phyloP scores from a whole-genome alignment of 2,329 filamentous ascomycete genomes.

The Pyrenophora seminiperda region DNA sequence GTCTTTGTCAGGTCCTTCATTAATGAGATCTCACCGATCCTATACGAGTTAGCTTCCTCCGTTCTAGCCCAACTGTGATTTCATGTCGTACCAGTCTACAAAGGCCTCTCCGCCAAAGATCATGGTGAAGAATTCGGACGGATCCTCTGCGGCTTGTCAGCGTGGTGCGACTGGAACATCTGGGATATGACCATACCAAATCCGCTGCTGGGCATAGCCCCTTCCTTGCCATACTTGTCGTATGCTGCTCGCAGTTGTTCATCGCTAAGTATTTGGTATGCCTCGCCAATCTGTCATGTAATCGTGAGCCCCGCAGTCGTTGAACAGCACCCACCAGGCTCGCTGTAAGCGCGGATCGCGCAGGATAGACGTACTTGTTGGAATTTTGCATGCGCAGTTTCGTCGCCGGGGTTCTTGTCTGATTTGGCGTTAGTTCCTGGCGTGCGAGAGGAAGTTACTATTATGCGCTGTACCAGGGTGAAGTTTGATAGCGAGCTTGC shows the following conservation, averaged over 20 bases:
- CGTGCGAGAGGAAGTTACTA: slow-evolving; percentile 36
- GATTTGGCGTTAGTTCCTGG: slow-evolving; percentile 18
- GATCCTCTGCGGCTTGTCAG: slow-evolving; percentile 67
- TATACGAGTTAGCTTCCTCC: slow-evolving; percentile 19
- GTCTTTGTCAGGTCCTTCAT: slow-evolving; percentile 98
- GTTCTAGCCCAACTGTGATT: not conserved
- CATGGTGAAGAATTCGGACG: slow-evolving; percentile 95
- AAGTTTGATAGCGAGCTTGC: slow-evolving; percentile 87
- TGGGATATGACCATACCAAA: slow-evolving; percentile 65
- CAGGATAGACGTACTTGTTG: slow-evolving; percentile 67
- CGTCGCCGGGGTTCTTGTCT: slow-evolving; percentile 99
- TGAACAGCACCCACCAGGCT: slow-evolving; percentile 3
- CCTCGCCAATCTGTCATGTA: slow-evolving; percentile 64
- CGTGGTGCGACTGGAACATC: slow-evolving; percentile 15
- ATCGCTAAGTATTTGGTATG: slow-evolving; percentile 84
- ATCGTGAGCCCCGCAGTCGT: slow-evolving; percentile 32
- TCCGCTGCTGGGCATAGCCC: slow-evolving; percentile 85
- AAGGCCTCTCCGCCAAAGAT: slow-evolving; percentile 98
- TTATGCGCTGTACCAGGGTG: slow-evolving; percentile 70
- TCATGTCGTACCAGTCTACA: slow-evolving; percentile 68
- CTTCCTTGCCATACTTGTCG: slow-evolving; percentile 96
- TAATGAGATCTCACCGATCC: slow-evolving; percentile 93
- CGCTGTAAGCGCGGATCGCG: slow-evolving; percentile 2
- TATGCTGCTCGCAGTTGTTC: slow-evolving; percentile 86
- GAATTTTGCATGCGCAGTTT: slow-evolving; percentile 90